Conservation (phyloP, 1,139 yeast species). For the Protomyces macrosporus region DNA sequence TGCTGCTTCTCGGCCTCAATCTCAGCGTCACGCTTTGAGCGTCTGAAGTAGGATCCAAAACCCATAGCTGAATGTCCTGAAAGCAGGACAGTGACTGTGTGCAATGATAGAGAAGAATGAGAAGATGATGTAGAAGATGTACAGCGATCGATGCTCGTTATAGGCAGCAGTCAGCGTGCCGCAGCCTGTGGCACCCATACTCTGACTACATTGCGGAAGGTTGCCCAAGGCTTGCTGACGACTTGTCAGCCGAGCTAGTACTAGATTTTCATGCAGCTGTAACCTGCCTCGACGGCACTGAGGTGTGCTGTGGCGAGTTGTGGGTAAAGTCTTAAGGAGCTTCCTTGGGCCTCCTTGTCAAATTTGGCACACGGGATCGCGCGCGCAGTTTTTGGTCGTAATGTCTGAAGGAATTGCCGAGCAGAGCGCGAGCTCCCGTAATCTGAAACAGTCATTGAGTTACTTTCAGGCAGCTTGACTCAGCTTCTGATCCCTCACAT, state of each 20-base stretch:
- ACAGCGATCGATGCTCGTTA: no score
- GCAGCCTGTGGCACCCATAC: neutral
- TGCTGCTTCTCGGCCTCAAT: neutral
- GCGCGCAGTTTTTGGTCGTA: neutral
- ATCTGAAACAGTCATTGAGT: no score
- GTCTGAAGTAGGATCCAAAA: neutral
- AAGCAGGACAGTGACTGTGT: neutral
- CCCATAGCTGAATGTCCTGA: neutral
- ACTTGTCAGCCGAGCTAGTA: neutral
- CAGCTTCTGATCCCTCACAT: no score
- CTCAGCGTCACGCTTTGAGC: neutral
- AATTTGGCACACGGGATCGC: neutral
- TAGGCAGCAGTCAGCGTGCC: no score
- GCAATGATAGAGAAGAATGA: neutral
- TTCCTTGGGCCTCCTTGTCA: neutral
- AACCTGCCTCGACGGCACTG: no score
- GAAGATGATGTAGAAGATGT: neutral
- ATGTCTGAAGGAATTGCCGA: no score
- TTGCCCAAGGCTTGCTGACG: neutral
- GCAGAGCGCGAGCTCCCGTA: no score
- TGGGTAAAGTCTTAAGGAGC: neutral
- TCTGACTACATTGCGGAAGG: neutral
- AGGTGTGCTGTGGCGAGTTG: neutral
- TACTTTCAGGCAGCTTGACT: no score
- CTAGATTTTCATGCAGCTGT: no score